Evolutionary conservation across 2,329 filamentous ascomycete genomes (phyloP), one percentile per base, ranked within the genome.

Genomic region (Huntiella bhutanensis): DNA sequence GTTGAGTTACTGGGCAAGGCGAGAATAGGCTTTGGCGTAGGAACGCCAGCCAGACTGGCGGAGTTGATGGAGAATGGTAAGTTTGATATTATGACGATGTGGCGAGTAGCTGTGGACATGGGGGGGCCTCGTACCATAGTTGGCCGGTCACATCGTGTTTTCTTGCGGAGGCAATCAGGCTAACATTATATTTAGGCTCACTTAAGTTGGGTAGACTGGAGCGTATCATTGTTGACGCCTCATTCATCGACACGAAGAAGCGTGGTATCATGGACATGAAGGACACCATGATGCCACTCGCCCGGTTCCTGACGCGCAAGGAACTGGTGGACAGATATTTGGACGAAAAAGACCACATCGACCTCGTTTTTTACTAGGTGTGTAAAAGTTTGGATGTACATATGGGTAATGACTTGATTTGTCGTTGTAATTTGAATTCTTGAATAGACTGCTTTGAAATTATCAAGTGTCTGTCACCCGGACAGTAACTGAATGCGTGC

Each of bases 201-300:
- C 63, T 96, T 39, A 82, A 77, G 19, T 61, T 82, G 32, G 70
- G 75, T 33, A 72, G 80, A 49, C 61, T 96, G 46, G 75, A 85
- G 63, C 73, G 83, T 40, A 73, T 98, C 33, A 75, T 96, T 6
- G 72, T 96, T 32, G 91, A 98, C 62, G 85, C 83, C 11, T 94
- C 86, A 5, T 80, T 94, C 58, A 82, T 95, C 53, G 88, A 98
- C 62, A 76, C 82, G 61, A 98, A 98, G 70, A 93, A 93, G 68
- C 72, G 87, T 41, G 85, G 86, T 0, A 75, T 98, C 52, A 75
- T 94, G 60, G 91, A 96, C 57, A 95, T 96, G 84, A 85, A 82
- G 60, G 91, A 98, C 51, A 84, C 84, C 0, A 80, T 87, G 65
- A 69, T 86, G 56, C 83, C 85, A 5, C 69, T 96, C 41, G 73